A percentile compares a stretch with the other conserved stretches of the same genome.
Conservation (phyloP, 768 basidiomycete species). For the Termitomyces titanicus region DNA sequence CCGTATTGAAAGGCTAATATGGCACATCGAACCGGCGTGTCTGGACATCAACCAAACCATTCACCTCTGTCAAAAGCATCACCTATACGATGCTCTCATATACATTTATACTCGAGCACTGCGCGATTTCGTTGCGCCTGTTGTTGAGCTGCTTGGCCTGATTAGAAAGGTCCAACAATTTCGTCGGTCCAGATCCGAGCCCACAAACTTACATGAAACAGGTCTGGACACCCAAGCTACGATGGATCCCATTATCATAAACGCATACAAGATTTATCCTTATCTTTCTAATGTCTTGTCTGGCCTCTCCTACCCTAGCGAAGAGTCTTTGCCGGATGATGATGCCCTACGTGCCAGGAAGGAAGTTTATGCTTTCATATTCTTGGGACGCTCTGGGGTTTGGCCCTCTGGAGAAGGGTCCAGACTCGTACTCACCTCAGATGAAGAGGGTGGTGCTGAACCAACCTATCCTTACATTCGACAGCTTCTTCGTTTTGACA, state of each 20-base stretch:
- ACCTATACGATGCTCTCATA: conserved; percentile 89
- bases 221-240: conserved; percentile 26
- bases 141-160: conserved; percentile 79
- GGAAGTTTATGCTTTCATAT: conserved; percentile 78
- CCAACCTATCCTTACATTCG: conserved; percentile 90
- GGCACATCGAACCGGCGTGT: conserved; percentile 90
- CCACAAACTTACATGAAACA: conserved; percentile 23
- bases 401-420: conserved; percentile 78
- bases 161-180: conserved; percentile 65
- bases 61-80: conserved; percentile 74
- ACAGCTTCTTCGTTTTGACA: conserved; percentile 80
- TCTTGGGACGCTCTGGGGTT: conserved; percentile 71
- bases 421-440: conserved; percentile 69
- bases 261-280: conserved; percentile 90
- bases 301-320: conserved; percentile 85
- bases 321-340: conserved; percentile 59
- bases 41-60: conserved; percentile 95
- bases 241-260: conserved; percentile 57
- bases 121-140: conserved; percentile 83
- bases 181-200: conserved; percentile 35
- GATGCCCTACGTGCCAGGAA: conserved; percentile 69
- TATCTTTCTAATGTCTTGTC: conserved; percentile 80
- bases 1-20: conserved; percentile 84
- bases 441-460: conserved; percentile 71
- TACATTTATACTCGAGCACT: conserved; percentile 91